phyloP scores from a whole-genome alignment of 352 stramenopile species.

The Globisporangium okanoganense region DNA sequence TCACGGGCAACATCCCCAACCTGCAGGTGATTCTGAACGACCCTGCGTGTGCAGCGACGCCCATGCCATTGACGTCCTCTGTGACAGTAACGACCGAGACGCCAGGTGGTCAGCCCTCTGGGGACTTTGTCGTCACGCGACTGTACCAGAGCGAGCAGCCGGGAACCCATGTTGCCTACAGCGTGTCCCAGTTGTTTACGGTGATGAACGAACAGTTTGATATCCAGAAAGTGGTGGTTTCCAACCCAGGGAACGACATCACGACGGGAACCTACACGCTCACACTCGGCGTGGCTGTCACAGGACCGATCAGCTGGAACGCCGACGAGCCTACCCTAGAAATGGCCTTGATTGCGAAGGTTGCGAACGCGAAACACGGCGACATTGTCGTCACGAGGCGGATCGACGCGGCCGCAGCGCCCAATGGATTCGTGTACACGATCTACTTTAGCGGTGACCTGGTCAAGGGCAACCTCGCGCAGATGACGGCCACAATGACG shows the following conservation, averaged over 20 bases:
- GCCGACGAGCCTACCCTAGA: conserved; percentile 44
- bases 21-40: conserved; percentile 20
- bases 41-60: conserved; percentile 5
- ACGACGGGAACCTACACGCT: conserved; percentile 37
- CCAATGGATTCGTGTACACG: conserved; percentile 65
- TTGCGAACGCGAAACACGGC: conserved; percentile 7
- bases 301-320: conserved; percentile 52
- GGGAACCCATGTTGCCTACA: conserved; percentile 43
- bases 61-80: conserved; percentile 22
- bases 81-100: conserved; percentile 21
- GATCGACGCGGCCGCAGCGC: conserved; percentile 28
- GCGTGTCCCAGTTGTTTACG: conserved; percentile 60
- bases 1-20: conserved; percentile 45
- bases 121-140: conserved; percentile 39
- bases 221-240: conserved; percentile 52
- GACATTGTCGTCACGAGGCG: conserved; percentile 58
- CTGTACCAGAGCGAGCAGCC: conserved; percentile 57
- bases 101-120: conserved; percentile 24
- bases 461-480: conserved; percentile 32
- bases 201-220: conserved; percentile 72
- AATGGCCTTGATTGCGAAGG: conserved; percentile 18
- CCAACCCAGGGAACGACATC: conserved; percentile 42
- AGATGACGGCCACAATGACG: conserved; percentile 19
- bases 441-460: conserved; percentile 66
- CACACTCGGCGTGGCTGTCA: conserved; percentile 23